Evolutionary conservation across 257 asterid genomes (phyloP).

Genomic region (Echites panduratus): DNA sequence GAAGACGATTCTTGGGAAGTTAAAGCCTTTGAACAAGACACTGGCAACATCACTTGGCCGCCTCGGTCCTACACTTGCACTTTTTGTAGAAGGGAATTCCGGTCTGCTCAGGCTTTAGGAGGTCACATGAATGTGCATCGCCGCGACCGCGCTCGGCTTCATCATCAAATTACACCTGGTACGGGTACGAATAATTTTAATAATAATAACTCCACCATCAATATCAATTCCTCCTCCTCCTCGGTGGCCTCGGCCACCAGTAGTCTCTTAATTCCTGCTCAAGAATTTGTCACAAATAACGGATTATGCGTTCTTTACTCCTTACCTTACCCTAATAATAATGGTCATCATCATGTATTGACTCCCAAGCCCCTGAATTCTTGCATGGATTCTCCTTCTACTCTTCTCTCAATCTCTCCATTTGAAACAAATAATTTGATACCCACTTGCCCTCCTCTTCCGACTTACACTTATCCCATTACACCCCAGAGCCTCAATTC

Average conservation of each 20-base stretch:
- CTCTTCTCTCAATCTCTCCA: slow-evolving; percentile 19
- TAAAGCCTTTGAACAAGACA: slow-evolving; percentile 59
- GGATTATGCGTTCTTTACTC: slow-evolving; percentile 50
- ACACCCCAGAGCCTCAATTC: slow-evolving; percentile 25
- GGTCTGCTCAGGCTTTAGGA: slow-evolving; percentile 76
- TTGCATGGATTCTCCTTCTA: slow-evolving; percentile 21
- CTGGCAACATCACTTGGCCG: slow-evolving; percentile 62
- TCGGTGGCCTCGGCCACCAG: too few relatives aligned
- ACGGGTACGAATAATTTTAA: too few relatives aligned
- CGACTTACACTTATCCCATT: too few relatives aligned
- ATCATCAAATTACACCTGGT: slow-evolving; percentile 19
- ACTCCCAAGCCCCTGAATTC: slow-evolving; percentile 15
- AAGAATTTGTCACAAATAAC: slow-evolving; percentile 30
- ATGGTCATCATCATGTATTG: too few relatives aligned
- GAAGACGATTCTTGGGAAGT: slow-evolving; percentile 63
- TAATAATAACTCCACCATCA: slow-evolving; percentile 3
- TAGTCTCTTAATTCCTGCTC: slow-evolving; percentile 34
- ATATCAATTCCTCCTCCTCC: slow-evolving; percentile 10
- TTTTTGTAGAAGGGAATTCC: slow-evolving; percentile 60
- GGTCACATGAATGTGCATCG: slow-evolving; percentile 88
- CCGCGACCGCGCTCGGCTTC: slow-evolving; percentile 56
- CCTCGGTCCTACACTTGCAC: slow-evolving; percentile 62
- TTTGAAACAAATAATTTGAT: slow-evolving; percentile 13
- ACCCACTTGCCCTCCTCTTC: slow-evolving; percentile 16
- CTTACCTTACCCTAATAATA: slow-evolving; percentile 44